These are phyloP conservation scores for Blastobotrys peoriensis DNA, from an alignment of 805 yeast species.

Conservation along the genomic window DNA sequence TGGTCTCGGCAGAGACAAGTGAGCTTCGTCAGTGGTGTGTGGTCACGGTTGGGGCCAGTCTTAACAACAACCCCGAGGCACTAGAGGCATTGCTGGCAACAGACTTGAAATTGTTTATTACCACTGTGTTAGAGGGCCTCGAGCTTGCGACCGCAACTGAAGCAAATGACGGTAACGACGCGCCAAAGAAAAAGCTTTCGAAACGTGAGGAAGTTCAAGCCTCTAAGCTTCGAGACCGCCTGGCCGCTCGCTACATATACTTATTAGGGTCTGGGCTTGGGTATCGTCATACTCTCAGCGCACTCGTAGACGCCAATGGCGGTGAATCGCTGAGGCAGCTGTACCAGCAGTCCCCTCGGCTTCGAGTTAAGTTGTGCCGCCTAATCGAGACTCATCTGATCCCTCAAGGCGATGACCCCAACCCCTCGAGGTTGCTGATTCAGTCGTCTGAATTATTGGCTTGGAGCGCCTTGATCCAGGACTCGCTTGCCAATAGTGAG, in stretches of 20 bases:
- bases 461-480: not conserved
- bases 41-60: constrained; percentile 46
- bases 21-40: not conserved
- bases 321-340: not conserved
- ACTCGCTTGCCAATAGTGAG: not conserved
- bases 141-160: no score
- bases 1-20: not conserved
- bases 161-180: no score
- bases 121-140: no score
- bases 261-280: not conserved
- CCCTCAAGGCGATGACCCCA: not conserved
- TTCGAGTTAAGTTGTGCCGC: not conserved
- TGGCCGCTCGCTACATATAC: not conserved
- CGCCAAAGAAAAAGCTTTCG: no score
- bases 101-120: not conserved
- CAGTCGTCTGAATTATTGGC: not conserved
- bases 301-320: not conserved
- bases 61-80: constrained; percentile 71
- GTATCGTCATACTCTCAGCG: not conserved
- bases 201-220: no score
- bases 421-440: not conserved
- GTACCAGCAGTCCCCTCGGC: not conserved
- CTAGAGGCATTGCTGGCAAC: constrained; percentile 6
- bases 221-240: no score
- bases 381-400: not conserved